Conservation (phyloP, 805 yeast species). For the Cyberlindnera mrakii region DNA sequence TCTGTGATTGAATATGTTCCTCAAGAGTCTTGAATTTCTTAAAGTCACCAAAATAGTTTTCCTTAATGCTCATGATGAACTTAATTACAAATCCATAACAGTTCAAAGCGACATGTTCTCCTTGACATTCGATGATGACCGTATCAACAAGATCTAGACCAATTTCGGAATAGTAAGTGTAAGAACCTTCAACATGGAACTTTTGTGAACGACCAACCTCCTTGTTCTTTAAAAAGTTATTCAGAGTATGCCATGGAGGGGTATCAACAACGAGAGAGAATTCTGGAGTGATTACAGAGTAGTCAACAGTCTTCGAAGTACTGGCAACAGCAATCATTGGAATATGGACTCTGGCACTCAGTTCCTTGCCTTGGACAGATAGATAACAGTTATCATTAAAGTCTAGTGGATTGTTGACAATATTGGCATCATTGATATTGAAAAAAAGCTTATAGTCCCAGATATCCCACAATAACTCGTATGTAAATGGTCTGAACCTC, state of each 20-base stretch:
- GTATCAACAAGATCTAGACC: constrained; percentile 68
- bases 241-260: constrained; percentile 89
- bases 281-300: constrained; percentile 45
- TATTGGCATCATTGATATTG: constrained; percentile 82
- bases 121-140: constrained; percentile 55
- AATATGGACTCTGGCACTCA: constrained; percentile 41
- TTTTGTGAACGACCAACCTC: constrained; percentile 64
- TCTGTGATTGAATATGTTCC: constrained; percentile 47
- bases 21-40: constrained; percentile 81
- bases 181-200: constrained; percentile 58
- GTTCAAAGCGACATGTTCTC: constrained; percentile 61
- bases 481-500: constrained; percentile 65
- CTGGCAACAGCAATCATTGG: constrained; percentile 55
- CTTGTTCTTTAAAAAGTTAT: constrained; percentile 57
- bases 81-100: constrained; percentile 76
- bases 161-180: constrained; percentile 50
- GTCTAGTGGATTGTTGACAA: constrained; percentile 84
- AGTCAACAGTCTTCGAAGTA: constrained; percentile 47
- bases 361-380: constrained; percentile 59
- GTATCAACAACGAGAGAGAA: constrained; percentile 62
- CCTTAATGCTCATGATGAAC: constrained; percentile 69
- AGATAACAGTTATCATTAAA: constrained; percentile 73
- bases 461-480: constrained; percentile 55
- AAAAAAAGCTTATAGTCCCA: constrained; percentile 54
- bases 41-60: constrained; percentile 86